Base-by-base conservation (phyloP, 768 basidiomycete genomes). In the Psilocybe subaeruginosa region DNA sequence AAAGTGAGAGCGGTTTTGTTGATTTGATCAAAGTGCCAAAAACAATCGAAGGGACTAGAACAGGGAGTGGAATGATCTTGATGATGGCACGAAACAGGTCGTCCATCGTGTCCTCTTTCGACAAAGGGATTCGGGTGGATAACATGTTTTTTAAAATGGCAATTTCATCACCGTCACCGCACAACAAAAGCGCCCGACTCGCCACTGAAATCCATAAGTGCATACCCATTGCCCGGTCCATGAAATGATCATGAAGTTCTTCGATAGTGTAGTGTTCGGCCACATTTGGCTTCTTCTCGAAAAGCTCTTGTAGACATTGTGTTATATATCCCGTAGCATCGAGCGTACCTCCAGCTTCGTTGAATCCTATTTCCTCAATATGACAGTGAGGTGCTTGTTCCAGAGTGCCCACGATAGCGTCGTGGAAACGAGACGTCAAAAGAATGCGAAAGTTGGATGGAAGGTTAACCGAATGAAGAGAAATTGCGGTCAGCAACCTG, bases 391-490 rank as follows among this genome's bases (percentile, higher is more conserved):
- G 19, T 16, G 23, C 37, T n/a, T 37, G 37, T 4, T 14, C 27
- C 27, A 43, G 43, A 17, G 33, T 30, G 11, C 35, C 19, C 23
- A 16, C 3, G 23, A 49, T 9, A 27, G 35, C 14, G 37, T 49
- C 53, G 4, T 49, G 19, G 12, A 3, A 19, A 8, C 46, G 53
- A 6, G 59, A 48, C 7, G 45, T 60, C 19, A 60, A 19, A 11
- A 60, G 27, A 17, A 60, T 54, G 14, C 59, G 59, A 45, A 60
- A 55, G n/a, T 60, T 60, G 46, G 33, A n/a, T 17, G 59, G 59
- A 16, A 60, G 52, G 3, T 14, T 7, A 9, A 30, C 30, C 3
- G 27, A 60, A 39, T 48, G 33, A 23, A 48, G 19, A 3, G 47
- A 19, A 2, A 60, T 14, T 23, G 46, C 23, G 7, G 30, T 55